Evolutionary conservation across 345 rosid genomes (phyloP), one percentile per base, ranked within the genome.

Genomic region (Moricandia arvensis): DNA sequence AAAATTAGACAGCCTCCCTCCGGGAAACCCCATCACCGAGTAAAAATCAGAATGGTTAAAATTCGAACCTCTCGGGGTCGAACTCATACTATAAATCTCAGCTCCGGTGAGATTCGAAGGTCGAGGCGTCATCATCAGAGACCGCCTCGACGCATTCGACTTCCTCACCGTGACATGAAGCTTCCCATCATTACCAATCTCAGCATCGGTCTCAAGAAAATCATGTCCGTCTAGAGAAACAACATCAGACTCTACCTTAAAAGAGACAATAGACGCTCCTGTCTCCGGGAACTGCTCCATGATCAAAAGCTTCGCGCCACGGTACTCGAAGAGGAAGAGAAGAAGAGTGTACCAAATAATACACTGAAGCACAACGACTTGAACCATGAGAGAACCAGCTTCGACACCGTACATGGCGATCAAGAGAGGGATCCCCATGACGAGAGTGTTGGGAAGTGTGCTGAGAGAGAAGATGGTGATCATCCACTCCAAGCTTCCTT

Each of bases 271-370:
- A n/a, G 97, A 88, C 1, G 88, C 98, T 0, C 91, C 98, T 0
- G 97, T 90, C 83, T 89, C 97, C 2, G 98, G 98, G 59, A 94
- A 94, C 80, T 94, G 98, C 83, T 94, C 98, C 85, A 87, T 86
- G 43, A 94, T 92, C 10, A 94, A 79, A 68, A 94, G 75, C 83
- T 86, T 89, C 3, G 98, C 98, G 6, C 97, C 97, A 1, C 98
- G 89, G 68, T 87, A 94, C 84, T 94, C 98, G 63, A 94, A 92
- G 34, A 94, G 72, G 64, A 92, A 94, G 62, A 94, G 87, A 47
- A 94, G 89, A 16, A 94, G 85, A 30, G 98, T 94, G 82, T 94
- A 94, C 98, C 98, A 94, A 6, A 94, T 92, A 53, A 94, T 92
- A 72, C 97, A 92, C 84, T 94, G 98, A 16, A 94, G 88, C 33